A percentile compares a stretch with the other conserved stretches of the same genome.
These are phyloP conservation scores for Cordyceps cateniannulata DNA, from an alignment of 2,329 filamentous ascomycete species.

Conservation along the genomic window DNA sequence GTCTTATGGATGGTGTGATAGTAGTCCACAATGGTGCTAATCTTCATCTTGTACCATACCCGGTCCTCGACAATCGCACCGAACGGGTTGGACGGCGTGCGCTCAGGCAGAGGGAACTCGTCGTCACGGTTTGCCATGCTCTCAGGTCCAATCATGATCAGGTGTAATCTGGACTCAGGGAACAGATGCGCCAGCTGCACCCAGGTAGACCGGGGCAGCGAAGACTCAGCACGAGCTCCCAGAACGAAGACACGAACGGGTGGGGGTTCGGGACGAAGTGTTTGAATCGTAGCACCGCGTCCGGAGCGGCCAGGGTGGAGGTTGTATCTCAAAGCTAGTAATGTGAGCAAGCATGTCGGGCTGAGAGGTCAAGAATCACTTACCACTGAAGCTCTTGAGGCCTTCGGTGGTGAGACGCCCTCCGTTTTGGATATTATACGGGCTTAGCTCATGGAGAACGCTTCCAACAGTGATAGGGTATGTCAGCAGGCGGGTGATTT, in stretches of 20 bases:
- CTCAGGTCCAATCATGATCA: slow-evolving; percentile 94
- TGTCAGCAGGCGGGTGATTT: slow-evolving; percentile 86
- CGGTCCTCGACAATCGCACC: slow-evolving; percentile 92
- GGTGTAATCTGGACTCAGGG: slow-evolving; percentile 80
- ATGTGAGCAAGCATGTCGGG: slow-evolving; percentile 15
- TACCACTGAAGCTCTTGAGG: slow-evolving; percentile 88
- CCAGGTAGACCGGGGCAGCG: slow-evolving; percentile 89
- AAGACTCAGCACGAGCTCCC: slow-evolving; percentile 94
- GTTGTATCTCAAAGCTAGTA: slow-evolving; percentile 77
- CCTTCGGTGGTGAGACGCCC: slow-evolving; percentile 80
- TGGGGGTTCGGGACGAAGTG: slow-evolving; percentile 75
- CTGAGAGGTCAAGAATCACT: slow-evolving; percentile 25
- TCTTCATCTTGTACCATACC: slow-evolving; percentile 84
- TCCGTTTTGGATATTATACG: slow-evolving; percentile 72
- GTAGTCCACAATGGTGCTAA: slow-evolving; percentile 96
- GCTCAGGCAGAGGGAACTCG: slow-evolving; percentile 84
- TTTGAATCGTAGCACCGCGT: slow-evolving; percentile 66
- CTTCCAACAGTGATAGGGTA: slow-evolving; percentile 91
- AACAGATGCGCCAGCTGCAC: slow-evolving; percentile 91
- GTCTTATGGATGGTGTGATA: slow-evolving; percentile 94
- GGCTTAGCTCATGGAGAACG: slow-evolving; percentile 88
- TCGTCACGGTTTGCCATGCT: slow-evolving; percentile 90
- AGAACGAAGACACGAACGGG: slow-evolving; percentile 89
- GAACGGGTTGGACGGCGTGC: slow-evolving; percentile 81
- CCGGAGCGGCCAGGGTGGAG: slow-evolving; percentile 82